Conservation (phyloP, 345 rosid species). For the Populus deltoides region DNA sequence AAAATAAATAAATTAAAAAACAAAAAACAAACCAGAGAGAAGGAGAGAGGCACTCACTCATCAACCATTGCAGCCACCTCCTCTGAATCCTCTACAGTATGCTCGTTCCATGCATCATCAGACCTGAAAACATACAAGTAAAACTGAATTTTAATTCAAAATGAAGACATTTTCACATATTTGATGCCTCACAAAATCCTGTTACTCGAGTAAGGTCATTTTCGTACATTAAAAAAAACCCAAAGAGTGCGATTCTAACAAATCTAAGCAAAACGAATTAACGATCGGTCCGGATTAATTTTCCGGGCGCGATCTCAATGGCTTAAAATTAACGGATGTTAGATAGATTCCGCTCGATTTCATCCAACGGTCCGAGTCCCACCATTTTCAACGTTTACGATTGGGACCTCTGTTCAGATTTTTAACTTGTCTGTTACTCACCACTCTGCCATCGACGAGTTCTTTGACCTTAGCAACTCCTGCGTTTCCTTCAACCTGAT, state of each 20-base stretch:
- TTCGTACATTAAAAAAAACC: neutral
- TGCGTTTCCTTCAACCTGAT: conserved; percentile 32
- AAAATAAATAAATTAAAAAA: neutral
- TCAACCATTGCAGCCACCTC: conserved; percentile 68
- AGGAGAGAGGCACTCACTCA: conserved; percentile 49
- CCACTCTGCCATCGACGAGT: conserved; percentile 54
- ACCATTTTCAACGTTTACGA: conserved; percentile 3
- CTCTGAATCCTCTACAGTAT: conserved; percentile 68
- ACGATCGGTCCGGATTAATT: conserved; percentile 19
- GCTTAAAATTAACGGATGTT: neutral
- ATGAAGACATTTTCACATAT: neutral
- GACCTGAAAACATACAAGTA: conserved; percentile 23
- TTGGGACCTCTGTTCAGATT: neutral
- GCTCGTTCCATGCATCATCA: conserved; percentile 50
- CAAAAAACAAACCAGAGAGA: neutral
- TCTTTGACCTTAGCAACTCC: conserved; percentile 37
- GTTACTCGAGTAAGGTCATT: neutral
- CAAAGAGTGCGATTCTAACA: neutral
- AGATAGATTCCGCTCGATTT: neutral
- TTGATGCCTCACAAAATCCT: neutral
- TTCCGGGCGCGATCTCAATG: conserved; percentile 16
- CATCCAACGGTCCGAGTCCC: neutral
- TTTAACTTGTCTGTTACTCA: conserved; percentile 27
- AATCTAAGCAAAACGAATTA: conserved; percentile 9
- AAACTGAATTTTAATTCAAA: neutral